These are phyloP conservation scores for Skeletonema costatum DNA, from an alignment of 108 stramenopile genomes.

Conservation along the genomic window DNA sequence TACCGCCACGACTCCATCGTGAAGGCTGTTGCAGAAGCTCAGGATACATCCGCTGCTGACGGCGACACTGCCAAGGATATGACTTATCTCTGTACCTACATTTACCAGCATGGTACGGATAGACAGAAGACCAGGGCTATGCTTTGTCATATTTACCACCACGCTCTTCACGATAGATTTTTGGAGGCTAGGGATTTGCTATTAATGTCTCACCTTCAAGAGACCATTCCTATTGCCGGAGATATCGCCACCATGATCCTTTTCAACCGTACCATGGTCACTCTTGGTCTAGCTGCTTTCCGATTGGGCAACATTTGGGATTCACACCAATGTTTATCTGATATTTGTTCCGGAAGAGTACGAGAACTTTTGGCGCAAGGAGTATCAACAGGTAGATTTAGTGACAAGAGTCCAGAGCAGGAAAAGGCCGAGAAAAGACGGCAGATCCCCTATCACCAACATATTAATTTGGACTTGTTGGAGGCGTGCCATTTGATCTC, in stretches of 20 bases:
- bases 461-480: slow-evolving; percentile 96
- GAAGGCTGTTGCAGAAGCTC: slow-evolving; percentile 80
- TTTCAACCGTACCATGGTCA: slow-evolving; percentile 97
- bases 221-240: slow-evolving; percentile 63
- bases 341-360: slow-evolving; percentile 88
- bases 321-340: slow-evolving; percentile 94
- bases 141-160: slow-evolving; percentile 96
- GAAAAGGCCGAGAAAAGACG: slow-evolving; percentile 98
- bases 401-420: slow-evolving; percentile 92
- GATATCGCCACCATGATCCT: slow-evolving; percentile 96
- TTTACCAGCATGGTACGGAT: slow-evolving; percentile 93
- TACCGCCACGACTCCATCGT: slow-evolving; percentile 96
- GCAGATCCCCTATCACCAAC: slow-evolving; percentile 95
- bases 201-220: slow-evolving; percentile 97
- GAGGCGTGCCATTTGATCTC: slow-evolving; percentile 95
- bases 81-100: slow-evolving; percentile 79
- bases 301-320: slow-evolving; percentile 92
- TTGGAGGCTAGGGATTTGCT: slow-evolving; percentile 95
- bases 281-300: slow-evolving; percentile 97
- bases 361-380: slow-evolving; percentile 98
- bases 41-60: neutral
- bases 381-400: slow-evolving; percentile 70
- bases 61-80: slow-evolving; percentile 52
- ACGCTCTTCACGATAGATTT: slow-evolving; percentile 97
- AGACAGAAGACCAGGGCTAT: slow-evolving; percentile 89